Base-by-base conservation (phyloP, 129 eudicot species). In the Helianthus tuberosus region DNA sequence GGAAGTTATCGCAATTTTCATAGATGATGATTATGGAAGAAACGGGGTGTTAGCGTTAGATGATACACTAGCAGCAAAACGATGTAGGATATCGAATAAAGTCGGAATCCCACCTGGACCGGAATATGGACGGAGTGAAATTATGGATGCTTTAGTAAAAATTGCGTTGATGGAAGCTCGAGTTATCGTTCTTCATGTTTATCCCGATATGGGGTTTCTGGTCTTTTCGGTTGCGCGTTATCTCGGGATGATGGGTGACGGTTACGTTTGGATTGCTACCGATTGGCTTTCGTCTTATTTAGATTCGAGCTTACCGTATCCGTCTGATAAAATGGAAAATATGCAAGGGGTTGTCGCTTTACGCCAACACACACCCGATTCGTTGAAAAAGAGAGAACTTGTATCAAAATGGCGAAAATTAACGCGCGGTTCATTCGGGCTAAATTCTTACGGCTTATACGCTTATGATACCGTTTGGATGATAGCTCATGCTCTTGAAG, bases 1-100 rank as follows among this genome's bases (percentile, higher is more conserved):
- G 59, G 86, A 90, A 13, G 93, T 93, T 10, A 88, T 84, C 52
- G 85, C 86, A 14, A 81, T 93, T 50, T 90, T 66, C 55, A 69
- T 88, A n/a, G 98, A 93, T 46, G 96, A 93, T 64, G 96, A 93
- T 83, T 89, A 87, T 64, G 98, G 98, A 75, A 82, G 98, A 77
- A 90, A 90, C 69, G 98, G 98, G 5, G 71, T 90, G 5, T 80
- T 92, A 4, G 96, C 96, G 58, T 58, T 93, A 71, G 96, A 86
- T 36, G 96, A 93, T 75, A 87, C 92, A 44, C 89, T 93, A 71
- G 96, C 92, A 38, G 85, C 90, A 38, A 93, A 81, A 74, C 90
- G 93, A 5, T 86, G 96, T 63, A 75, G 82, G 66, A 81, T 90
- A 44, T 84, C 96, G 5, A 84, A 84, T 69, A 90, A 93, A 61